Evolutionary conservation across 2,329 filamentous ascomycete species (phyloP).

Genomic region (Chaetomiaceae sp.): DNA sequence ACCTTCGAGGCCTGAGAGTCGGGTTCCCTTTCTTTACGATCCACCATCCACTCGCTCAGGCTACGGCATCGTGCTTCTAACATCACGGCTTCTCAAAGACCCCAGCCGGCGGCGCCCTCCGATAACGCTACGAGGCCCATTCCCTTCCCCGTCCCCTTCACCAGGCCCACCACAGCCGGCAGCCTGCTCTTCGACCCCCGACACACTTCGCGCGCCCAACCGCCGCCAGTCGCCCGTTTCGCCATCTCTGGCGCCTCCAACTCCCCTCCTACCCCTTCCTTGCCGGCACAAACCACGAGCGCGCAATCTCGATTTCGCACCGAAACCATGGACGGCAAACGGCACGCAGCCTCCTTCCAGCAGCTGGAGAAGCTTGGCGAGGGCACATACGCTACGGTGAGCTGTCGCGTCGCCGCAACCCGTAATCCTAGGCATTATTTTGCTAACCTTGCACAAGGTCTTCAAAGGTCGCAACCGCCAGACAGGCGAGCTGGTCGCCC

Average conservation of each 20-base stretch:
- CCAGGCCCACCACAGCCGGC: slow-evolving; percentile 34
- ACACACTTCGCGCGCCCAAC: slow-evolving; percentile 33
- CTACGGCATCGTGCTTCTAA: slow-evolving; percentile 21
- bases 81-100: slow-evolving; percentile 27
- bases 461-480: slow-evolving; percentile 96
- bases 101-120: slow-evolving; percentile 25
- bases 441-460: slow-evolving; percentile 54
- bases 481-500: slow-evolving; percentile 90
- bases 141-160: slow-evolving; percentile 28
- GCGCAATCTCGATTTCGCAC: not conserved
- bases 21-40: not conserved
- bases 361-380: slow-evolving; percentile 98
- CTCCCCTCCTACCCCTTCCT: slow-evolving; percentile 1
- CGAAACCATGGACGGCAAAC: slow-evolving; percentile 74
- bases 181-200: slow-evolving; percentile 38
- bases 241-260: slow-evolving; percentile 21
- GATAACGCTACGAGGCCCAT: slow-evolving; percentile 18
- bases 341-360: slow-evolving; percentile 95
- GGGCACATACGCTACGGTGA: slow-evolving; percentile 95
- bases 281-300: not conserved
- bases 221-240: slow-evolving; percentile 30
- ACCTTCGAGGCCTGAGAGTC: not conserved
- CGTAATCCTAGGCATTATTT: not conserved
- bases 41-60: slow-evolving; percentile 17
- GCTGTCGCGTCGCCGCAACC: slow-evolving; percentile 29